phyloP scores from a whole-genome alignment of 129 eudicot genomes.

The Dittrichia graveolens region DNA sequence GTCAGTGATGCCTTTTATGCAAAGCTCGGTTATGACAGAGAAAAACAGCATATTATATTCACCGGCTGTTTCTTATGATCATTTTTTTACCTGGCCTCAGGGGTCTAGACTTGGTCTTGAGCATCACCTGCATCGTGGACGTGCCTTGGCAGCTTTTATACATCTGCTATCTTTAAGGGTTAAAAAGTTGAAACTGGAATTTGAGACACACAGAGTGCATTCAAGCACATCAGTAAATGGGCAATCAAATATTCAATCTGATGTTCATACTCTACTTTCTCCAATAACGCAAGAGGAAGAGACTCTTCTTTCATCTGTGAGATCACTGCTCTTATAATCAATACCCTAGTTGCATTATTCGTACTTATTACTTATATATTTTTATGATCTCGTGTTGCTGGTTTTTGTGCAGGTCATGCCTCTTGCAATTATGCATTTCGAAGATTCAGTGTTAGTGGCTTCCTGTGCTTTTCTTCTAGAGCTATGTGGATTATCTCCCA shows the following conservation, averaged over 20 bases:
- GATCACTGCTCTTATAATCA: slow-evolving; percentile 29
- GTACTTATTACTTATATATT: background rate
- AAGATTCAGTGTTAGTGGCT: slow-evolving; percentile 78
- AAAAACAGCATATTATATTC: background rate
- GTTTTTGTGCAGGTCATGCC: slow-evolving; percentile 62
- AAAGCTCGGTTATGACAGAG: slow-evolving; percentile 13
- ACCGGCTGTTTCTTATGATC: slow-evolving; percentile 6
- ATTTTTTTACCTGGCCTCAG: slow-evolving; percentile 45
- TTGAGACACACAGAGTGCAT: slow-evolving; percentile 39
- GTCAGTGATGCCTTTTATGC: slow-evolving; percentile 38
- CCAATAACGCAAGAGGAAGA: slow-evolving; percentile 74
- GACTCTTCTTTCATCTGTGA: slow-evolving; percentile 77
- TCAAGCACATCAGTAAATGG: slow-evolving; percentile 55
- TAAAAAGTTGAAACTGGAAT: slow-evolving; percentile 54
- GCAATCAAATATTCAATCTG: slow-evolving; percentile 76
- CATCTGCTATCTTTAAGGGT: slow-evolving; percentile 76
- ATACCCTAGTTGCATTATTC: slow-evolving; percentile 8
- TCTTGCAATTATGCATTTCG: slow-evolving; percentile 84
- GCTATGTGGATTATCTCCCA: slow-evolving; percentile 90
- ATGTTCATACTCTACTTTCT: slow-evolving; percentile 75
- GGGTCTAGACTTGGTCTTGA: slow-evolving; percentile 83
- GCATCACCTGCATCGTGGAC: slow-evolving; percentile 96
- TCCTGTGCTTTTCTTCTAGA: slow-evolving; percentile 91
- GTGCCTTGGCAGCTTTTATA: slow-evolving; percentile 88
- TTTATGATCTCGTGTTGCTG: slow-evolving; percentile 22